Conservation (phyloP, 306 rosid genomes). For the Inga laurina region DNA sequence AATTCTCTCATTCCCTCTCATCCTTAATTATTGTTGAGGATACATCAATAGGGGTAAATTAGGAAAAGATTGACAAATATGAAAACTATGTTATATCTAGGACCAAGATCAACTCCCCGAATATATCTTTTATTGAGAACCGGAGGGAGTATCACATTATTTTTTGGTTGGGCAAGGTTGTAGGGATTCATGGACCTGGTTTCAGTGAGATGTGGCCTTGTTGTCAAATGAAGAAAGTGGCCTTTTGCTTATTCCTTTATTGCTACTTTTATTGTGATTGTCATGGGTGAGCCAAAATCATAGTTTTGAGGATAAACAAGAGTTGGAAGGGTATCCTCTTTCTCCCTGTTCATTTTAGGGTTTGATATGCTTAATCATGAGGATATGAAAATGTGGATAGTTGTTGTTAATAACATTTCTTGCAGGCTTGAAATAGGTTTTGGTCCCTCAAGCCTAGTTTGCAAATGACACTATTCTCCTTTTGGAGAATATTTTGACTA, state of each 20-base stretch:
- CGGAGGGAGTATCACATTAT: neutral
- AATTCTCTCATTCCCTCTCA: too few relatives aligned
- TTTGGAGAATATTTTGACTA: neutral
- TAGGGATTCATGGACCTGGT: neutral
- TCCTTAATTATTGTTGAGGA: too few relatives aligned
- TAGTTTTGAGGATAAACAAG: neutral
- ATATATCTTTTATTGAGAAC: too few relatives aligned
- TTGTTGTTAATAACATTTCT: neutral
- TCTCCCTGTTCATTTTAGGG: neutral
- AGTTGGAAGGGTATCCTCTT: neutral
- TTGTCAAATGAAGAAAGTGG: neutral
- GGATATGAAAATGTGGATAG: neutral
- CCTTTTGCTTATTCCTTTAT: neutral
- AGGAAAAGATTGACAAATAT: too few relatives aligned
- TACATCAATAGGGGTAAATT: too few relatives aligned
- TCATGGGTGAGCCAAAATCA: neutral
- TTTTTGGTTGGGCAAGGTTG: neutral
- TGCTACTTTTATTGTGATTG: neutral
- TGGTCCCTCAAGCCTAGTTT: neutral
- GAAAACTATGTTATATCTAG: too few relatives aligned
- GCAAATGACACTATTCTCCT: neutral
- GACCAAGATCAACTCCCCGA: too few relatives aligned
- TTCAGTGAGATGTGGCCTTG: neutral
- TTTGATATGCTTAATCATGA: neutral
- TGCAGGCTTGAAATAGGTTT: neutral